phyloP scores from a whole-genome alignment of 192 early-diverging fungal species.

The Coemansia sp. region DNA sequence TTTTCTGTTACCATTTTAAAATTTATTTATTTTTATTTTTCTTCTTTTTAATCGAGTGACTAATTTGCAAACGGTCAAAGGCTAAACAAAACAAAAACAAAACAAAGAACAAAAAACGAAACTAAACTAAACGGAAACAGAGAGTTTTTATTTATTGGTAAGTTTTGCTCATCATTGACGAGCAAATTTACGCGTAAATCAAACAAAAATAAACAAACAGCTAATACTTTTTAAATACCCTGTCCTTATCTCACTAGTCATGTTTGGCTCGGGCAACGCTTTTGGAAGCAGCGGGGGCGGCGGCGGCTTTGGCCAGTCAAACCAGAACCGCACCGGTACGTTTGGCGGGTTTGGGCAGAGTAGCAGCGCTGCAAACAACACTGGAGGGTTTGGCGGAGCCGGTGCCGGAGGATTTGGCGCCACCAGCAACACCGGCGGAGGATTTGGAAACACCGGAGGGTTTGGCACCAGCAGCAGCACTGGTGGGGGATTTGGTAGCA shows the following conservation, averaged over 20 bases:
- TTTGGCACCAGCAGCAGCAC: conserved; percentile 23
- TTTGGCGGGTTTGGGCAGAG: conserved; percentile 12
- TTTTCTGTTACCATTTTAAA: neutral
- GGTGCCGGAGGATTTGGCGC: conserved; percentile 24
- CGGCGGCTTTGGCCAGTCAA: conserved; percentile 19
- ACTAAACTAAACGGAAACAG: neutral
- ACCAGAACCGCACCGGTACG: conserved; percentile 11
- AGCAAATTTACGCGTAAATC: no score
- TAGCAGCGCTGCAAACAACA: neutral
- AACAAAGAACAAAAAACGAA: neutral
- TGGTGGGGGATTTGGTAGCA: conserved; percentile 22
- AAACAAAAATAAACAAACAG: neutral
- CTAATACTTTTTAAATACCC: neutral
- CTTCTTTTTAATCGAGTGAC: neutral
- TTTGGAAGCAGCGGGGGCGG: conserved; percentile 24
- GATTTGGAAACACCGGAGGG: conserved; percentile 20
- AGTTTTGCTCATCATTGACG: no score
- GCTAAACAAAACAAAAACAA: conserved; percentile 11
- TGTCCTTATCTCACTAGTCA: neutral
- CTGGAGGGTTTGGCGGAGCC: conserved; percentile 15
- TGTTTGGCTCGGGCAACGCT: conserved; percentile 43
- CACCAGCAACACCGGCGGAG: conserved; percentile 4
- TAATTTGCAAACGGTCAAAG: neutral
- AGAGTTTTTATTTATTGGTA: neutral
- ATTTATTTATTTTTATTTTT: neutral